A percentile compares a stretch with the other conserved stretches of the same genome.
These are phyloP conservation scores for Epipyxis sp. DNA, from an alignment of 108 stramenopile genomes.

Conservation along the genomic window DNA sequence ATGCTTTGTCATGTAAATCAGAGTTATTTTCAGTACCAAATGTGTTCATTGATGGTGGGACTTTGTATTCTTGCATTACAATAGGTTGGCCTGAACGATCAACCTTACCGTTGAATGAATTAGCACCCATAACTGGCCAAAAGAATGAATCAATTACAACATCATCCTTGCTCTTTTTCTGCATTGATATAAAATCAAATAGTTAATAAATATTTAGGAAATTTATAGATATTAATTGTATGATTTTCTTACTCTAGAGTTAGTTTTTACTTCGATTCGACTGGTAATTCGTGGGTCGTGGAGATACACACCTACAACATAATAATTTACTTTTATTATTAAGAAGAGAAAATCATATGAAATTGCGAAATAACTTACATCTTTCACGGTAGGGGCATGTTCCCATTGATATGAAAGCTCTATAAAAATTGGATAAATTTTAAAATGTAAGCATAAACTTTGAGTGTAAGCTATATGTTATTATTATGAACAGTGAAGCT, in stretches of 20 bases:
- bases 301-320: slow-evolving; percentile 1
- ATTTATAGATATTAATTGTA: too few relatives aligned
- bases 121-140: neutral
- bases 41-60: neutral
- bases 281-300: slow-evolving; percentile 2
- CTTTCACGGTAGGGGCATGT: slow-evolving; percentile 18
- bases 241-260: too few relatives aligned
- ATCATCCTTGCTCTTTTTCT: slow-evolving; percentile 9
- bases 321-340: neutral
- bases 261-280: slow-evolving; percentile 9
- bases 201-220: too few relatives aligned
- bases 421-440: too few relatives aligned
- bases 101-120: neutral
- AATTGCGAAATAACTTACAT: slow-evolving; percentile 12
- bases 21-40: too few relatives aligned
- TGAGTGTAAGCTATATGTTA: too few relatives aligned
- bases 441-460: too few relatives aligned
- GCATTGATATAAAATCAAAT: too few relatives aligned
- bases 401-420: slow-evolving; percentile 9
- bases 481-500: too few relatives aligned
- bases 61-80: neutral
- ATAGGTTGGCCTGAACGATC: neutral
- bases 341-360: neutral
- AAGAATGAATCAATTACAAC: slow-evolving; percentile 9
- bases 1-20: neutral